Percentiles rank a stretch among this genome's conserved stretches.
Evolutionary conservation across 345 rosid genomes (phyloP).

Genomic region (Balakata baccata): DNA sequence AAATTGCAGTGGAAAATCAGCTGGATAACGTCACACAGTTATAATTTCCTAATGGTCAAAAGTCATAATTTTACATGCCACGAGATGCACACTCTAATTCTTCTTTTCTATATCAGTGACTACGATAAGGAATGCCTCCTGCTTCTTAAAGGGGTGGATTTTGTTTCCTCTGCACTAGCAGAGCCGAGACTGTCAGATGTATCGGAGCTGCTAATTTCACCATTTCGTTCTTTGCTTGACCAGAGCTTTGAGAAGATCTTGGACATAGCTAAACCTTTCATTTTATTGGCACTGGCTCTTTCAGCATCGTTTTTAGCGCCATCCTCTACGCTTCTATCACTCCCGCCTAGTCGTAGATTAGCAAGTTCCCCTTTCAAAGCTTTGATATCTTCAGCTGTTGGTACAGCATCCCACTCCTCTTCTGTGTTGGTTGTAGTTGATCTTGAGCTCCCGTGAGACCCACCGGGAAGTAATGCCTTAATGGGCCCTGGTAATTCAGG

Average conservation of each 20-base stretch:
- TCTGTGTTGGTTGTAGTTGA: conserved; percentile 74
- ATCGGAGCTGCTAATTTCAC: conserved; percentile 65
- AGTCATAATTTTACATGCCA: conserved; percentile 34
- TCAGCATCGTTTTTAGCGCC: conserved; percentile 34
- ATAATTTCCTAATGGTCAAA: conserved; percentile 33
- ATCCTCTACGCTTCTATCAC: conserved; percentile 25
- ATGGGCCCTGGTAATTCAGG: conserved; percentile 56
- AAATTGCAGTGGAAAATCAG: conserved; percentile 18
- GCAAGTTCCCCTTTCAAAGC: conserved; percentile 70
- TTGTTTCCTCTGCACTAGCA: conserved; percentile 55
- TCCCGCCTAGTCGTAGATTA: conserved; percentile 33
- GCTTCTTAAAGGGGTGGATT: conserved; percentile 69
- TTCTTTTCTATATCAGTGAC: not conserved
- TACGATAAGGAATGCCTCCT: conserved; percentile 57
- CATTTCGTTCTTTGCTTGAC: conserved; percentile 56
- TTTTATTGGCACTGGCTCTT: conserved; percentile 36
- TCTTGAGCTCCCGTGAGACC: conserved; percentile 82
- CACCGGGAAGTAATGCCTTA: conserved; percentile 44
- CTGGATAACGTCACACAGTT: conserved; percentile 17
- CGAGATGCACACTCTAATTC: not conserved
- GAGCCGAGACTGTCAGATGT: conserved; percentile 51
- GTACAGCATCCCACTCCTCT: conserved; percentile 72
- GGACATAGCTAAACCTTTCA: conserved; percentile 58
- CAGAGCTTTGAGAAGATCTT: conserved; percentile 55
- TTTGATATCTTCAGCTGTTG: conserved; percentile 66